phyloP scores from a whole-genome alignment of 345 rosid species.

The Microthlaspi erraticum region DNA sequence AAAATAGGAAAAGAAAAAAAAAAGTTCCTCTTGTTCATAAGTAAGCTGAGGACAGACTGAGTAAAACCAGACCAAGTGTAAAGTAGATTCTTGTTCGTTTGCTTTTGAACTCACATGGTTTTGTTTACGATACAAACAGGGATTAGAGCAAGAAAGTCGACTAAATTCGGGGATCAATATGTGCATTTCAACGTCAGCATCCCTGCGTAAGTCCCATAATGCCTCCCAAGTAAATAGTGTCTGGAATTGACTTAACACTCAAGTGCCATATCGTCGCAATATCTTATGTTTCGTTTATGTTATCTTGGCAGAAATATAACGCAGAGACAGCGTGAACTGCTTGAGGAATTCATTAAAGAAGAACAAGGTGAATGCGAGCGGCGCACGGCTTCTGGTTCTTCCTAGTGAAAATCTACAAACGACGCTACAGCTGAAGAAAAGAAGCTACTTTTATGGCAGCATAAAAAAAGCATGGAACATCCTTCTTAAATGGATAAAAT shows the following conservation, averaged over 20 bases:
- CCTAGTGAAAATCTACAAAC: slow-evolving; percentile 51
- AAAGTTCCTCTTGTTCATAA: background rate
- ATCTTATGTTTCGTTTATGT: slow-evolving; percentile 9
- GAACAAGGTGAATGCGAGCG: slow-evolving; percentile 76
- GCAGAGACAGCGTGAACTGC: slow-evolving; percentile 81
- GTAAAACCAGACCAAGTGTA: slow-evolving; percentile 12
- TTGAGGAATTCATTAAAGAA: slow-evolving; percentile 91
- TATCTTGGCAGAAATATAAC: slow-evolving; percentile 64
- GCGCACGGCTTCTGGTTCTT: slow-evolving; percentile 79
- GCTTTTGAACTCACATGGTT: background rate
- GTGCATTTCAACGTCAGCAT: slow-evolving; percentile 95
- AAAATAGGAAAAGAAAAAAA: background rate
- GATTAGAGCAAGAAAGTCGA: slow-evolving; percentile 77
- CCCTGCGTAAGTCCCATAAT: slow-evolving; percentile 64
- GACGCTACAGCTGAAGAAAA: background rate
- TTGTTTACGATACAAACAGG: slow-evolving; percentile 50
- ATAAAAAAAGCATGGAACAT: background rate
- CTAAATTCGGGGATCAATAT: slow-evolving; percentile 80
- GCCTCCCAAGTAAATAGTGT: slow-evolving; percentile 4
- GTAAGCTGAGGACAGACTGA: slow-evolving; percentile 13
- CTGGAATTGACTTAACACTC: background rate
- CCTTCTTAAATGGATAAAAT: slow-evolving; percentile 19
- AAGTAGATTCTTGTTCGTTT: slow-evolving; percentile 13
- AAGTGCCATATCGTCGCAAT: background rate
- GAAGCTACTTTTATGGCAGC: slow-evolving; percentile 22